Conservation (phyloP, 2,329 filamentous ascomycete species). For the Lasiodiplodia gonubiensis region DNA sequence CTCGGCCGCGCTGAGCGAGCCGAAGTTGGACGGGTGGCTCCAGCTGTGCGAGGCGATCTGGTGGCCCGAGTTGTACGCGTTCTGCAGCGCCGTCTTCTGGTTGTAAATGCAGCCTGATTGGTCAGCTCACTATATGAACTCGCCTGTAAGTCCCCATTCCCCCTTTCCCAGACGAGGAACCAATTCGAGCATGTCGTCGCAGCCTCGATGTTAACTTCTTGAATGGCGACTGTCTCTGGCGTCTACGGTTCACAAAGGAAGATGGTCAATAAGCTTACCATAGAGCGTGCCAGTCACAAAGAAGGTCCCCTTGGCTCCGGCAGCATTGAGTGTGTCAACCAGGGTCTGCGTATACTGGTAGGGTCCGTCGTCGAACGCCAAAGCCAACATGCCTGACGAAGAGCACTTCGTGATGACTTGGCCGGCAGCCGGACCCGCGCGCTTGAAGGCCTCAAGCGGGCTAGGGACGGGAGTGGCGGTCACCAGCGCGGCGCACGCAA, state of each 20-base stretch:
- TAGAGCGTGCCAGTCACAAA: conserved; percentile 44
- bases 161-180: too few relatives aligned
- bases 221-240: background rate
- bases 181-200: background rate
- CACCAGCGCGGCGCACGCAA: background rate
- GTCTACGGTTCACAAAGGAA: background rate
- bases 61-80: conserved; percentile 42
- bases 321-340: conserved; percentile 39
- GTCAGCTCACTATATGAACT: background rate
- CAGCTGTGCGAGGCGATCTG: conserved; percentile 46
- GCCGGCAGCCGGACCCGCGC: conserved; percentile 38
- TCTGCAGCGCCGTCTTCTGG: conserved; percentile 40
- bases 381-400: conserved; percentile 39
- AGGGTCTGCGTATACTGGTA: conserved; percentile 44
- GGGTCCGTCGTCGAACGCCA: conserved; percentile 46
- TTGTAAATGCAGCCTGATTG: conserved; percentile 43
- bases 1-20: conserved; percentile 38
- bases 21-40: conserved; percentile 43
- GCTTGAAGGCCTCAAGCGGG: conserved; percentile 36
- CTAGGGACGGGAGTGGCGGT: conserved; percentile 22
- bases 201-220: background rate
- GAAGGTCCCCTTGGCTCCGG: conserved; percentile 44
- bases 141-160: background rate
- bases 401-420: conserved; percentile 41
- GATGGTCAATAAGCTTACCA: too few relatives aligned